Conservation (phyloP, 441 rosid genomes). For the Populus hybrid region DNA sequence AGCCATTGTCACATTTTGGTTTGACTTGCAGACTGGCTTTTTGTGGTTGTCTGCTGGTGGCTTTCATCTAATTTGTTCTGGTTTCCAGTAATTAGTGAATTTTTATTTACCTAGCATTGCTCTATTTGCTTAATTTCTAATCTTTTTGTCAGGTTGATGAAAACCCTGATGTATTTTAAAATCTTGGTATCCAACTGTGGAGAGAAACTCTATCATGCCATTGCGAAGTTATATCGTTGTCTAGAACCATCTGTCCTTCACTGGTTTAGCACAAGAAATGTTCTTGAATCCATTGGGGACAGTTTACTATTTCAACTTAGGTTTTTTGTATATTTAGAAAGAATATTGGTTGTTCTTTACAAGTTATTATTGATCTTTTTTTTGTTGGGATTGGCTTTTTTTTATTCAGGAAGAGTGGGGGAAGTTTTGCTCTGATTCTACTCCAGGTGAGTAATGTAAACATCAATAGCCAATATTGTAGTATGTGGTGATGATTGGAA, state of each 20-base stretch:
- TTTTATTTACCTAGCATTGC: background rate
- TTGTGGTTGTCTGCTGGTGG: slow-evolving; percentile 16
- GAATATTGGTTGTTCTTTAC: no score
- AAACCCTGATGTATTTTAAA: slow-evolving; percentile 59
- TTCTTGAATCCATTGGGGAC: slow-evolving; percentile 28
- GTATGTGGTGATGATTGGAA: no score
- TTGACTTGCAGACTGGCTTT: background rate
- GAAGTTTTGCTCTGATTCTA: no score
- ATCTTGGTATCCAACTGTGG: slow-evolving; percentile 94
- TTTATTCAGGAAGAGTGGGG: no score
- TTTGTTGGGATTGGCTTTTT: no score
- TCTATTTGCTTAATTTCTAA: background rate
- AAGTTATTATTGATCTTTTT: no score
- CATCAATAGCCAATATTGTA: no score
- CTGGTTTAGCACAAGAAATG: slow-evolving; percentile 99
- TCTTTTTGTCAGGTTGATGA: slow-evolving; percentile 53
- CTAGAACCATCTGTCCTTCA: slow-evolving; percentile 84
- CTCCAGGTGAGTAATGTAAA: no score
- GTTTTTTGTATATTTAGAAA: no score
- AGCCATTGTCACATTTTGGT: background rate
- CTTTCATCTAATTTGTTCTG: background rate
- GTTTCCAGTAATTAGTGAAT: background rate
- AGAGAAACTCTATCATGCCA: slow-evolving; percentile 89
- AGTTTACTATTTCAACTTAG: slow-evolving; percentile 11
- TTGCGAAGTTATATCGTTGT: slow-evolving; percentile 85